Percentiles rank a stretch among this genome's conserved stretches.
Conservation (phyloP, 768 basidiomycete genomes). For the Mycena metata region DNA sequence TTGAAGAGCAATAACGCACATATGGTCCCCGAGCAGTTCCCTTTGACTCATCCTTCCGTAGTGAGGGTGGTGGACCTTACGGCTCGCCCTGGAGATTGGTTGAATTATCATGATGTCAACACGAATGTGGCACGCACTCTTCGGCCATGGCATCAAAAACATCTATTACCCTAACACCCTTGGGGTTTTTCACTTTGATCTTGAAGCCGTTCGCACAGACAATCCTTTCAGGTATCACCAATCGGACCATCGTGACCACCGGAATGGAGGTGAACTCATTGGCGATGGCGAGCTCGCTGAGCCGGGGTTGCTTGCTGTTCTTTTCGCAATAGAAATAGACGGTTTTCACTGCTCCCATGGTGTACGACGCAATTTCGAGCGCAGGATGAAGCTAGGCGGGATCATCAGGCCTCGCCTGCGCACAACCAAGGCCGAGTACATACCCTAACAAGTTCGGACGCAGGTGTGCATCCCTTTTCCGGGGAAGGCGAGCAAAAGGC, state of each 20-base stretch:
- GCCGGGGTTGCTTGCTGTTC: not conserved
- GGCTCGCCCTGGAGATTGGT: too few species aligned
- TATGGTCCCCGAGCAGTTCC: conserved; percentile 1
- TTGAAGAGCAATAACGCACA: not conserved
- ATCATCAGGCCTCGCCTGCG: too few species aligned
- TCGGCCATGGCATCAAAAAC: not conserved
- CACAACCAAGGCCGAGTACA: not conserved
- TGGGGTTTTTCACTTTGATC: conserved; percentile 6
- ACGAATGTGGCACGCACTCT: not conserved
- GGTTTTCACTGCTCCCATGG: not conserved
- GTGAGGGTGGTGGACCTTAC: not conserved
- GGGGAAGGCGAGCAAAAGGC: too few species aligned
- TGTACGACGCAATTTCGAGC: not conserved
- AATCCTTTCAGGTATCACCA: not conserved
- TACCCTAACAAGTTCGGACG: conserved; percentile 8
- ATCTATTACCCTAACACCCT: conserved; percentile 5
- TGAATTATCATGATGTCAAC: too few species aligned
- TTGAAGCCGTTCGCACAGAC: not conserved
- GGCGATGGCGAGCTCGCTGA: conserved; percentile 1
- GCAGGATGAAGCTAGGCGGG: conserved; percentile 11
- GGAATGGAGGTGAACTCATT: conserved; percentile 20
- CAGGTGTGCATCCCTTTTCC: not conserved
- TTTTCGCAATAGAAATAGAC: not conserved
- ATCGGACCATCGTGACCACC: not conserved
- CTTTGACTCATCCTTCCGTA: not conserved